Percentiles rank a stretch among this genome's conserved stretches.
These are phyloP conservation scores for Aspergillus taichungensis DNA, from an alignment of 495 filamentous ascomycete species.

Conservation along the genomic window DNA sequence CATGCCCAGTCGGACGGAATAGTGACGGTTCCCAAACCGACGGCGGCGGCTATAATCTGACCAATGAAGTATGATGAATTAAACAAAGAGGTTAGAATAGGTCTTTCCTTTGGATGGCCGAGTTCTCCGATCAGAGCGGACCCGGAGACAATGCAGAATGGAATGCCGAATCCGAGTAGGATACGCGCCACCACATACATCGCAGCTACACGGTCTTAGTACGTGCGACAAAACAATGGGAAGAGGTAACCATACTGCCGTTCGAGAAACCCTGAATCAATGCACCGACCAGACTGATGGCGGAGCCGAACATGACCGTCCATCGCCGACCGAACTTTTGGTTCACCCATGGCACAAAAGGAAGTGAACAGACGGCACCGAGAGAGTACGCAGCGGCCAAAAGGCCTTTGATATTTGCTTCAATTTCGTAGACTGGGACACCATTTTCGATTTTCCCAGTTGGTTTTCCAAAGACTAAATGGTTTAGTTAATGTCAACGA, in stretches of 20 bases:
- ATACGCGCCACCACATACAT: constrained; percentile 62
- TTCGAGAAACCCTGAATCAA: constrained; percentile 42
- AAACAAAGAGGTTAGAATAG: constrained; percentile 58
- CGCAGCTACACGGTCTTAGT: constrained; percentile 29
- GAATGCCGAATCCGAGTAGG: constrained; percentile 56
- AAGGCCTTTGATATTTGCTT: constrained; percentile 19
- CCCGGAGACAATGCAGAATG: constrained; percentile 55
- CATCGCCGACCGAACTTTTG: constrained; percentile 46
- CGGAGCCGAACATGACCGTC: constrained; percentile 52
- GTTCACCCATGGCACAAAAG: constrained; percentile 50
- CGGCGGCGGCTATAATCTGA: constrained; percentile 49
- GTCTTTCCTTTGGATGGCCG: constrained; percentile 56
- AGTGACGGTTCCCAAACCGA: constrained; percentile 47
- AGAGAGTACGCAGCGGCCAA: constrained; percentile 21
- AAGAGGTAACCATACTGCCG: constrained; percentile 10
- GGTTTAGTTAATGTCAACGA: neutral
- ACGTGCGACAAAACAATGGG: neutral
- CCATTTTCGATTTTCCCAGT: constrained; percentile 14
- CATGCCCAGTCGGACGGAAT: constrained; percentile 54
- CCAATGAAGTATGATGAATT: constrained; percentile 59
- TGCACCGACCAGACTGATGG: constrained; percentile 49
- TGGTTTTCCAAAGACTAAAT: constrained; percentile 28
- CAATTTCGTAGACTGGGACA: constrained; percentile 11
- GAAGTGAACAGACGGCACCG: constrained; percentile 47
- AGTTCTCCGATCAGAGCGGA: constrained; percentile 59